phyloP scores from a whole-genome alignment of 805 yeast genomes.

The Suhomyces emberorum region DNA sequence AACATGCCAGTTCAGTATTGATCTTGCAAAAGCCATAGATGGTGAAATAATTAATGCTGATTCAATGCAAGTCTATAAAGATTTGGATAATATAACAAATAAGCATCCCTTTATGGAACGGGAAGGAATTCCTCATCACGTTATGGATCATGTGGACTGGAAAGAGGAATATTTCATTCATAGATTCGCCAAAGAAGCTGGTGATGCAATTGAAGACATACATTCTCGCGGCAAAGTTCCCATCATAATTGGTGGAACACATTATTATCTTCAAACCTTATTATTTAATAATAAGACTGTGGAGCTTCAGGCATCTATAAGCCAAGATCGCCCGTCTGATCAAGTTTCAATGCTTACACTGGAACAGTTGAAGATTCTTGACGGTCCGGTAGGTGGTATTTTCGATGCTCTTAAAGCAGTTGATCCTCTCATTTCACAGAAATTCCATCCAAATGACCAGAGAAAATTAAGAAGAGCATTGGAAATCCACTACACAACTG shows the following conservation, averaged over 20 bases:
- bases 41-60: constrained; percentile 96
- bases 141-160: constrained; percentile 83
- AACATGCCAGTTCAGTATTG: constrained; percentile 69
- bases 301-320: background rate
- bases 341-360: constrained; percentile 28
- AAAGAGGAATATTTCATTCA: constrained; percentile 77
- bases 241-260: constrained; percentile 93
- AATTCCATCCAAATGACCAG: constrained; percentile 89
- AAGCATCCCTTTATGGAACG: constrained; percentile 85
- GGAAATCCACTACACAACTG: constrained; percentile 71
- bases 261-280: constrained; percentile 81
- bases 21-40: constrained; percentile 67
- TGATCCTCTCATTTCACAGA: constrained; percentile 73
- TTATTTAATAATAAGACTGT: constrained; percentile 69
- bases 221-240: constrained; percentile 71
- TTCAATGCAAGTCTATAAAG: constrained; percentile 91
- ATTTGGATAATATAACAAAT: constrained; percentile 75
- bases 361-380: constrained; percentile 41
- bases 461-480: constrained; percentile 76
- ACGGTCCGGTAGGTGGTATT: constrained; percentile 52
- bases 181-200: constrained; percentile 72
- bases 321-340: constrained; percentile 7
- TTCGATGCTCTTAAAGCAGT: constrained; percentile 45
- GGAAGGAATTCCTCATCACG: constrained; percentile 75
- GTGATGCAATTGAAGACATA: constrained; percentile 57